A percentile compares a stretch with the other conserved stretches of the same genome.
Evolutionary conservation across 768 basidiomycete species (phyloP).

Genomic region (Dacryopinax spathularia): DNA sequence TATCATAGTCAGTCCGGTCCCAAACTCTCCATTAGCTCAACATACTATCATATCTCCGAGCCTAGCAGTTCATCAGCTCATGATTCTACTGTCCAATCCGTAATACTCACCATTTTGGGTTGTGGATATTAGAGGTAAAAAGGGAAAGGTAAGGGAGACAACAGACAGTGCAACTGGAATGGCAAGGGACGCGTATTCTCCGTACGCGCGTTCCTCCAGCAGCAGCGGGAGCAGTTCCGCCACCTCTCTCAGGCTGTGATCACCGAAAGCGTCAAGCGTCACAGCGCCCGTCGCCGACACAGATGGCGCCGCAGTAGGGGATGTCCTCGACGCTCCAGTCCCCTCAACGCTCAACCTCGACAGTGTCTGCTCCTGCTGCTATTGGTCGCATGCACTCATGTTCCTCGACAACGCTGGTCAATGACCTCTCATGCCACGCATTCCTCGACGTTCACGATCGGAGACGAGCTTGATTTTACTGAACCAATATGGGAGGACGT

Average conservation of each 20-base stretch:
- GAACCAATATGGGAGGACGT: background rate
- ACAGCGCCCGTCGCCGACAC: too few relatives aligned
- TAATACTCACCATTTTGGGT: constrained; percentile 1
- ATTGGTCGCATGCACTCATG: background rate
- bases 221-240: background rate
- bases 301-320: too few relatives aligned
- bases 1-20: constrained; percentile 17
- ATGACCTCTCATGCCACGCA: constrained; percentile 1
- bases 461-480: background rate
- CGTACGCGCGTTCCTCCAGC: constrained; percentile 1
- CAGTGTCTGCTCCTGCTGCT: too few relatives aligned
- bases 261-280: too few relatives aligned
- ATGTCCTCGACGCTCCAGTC: too few relatives aligned
- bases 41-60: constrained; percentile 91
- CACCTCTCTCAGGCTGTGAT: too few relatives aligned
- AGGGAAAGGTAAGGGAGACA: background rate
- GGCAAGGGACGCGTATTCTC: background rate
- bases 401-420: background rate
- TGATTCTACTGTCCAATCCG: background rate
- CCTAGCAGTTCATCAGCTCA: constrained; percentile 30
- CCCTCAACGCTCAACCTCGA: too few relatives aligned
- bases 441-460: background rate
- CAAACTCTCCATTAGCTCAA: constrained; percentile 13
- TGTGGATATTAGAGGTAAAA: background rate
- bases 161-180: background rate